These are phyloP conservation scores for Sugiyamaella chiloensis DNA, from an alignment of 805 yeast genomes.

Conservation along the genomic window DNA sequence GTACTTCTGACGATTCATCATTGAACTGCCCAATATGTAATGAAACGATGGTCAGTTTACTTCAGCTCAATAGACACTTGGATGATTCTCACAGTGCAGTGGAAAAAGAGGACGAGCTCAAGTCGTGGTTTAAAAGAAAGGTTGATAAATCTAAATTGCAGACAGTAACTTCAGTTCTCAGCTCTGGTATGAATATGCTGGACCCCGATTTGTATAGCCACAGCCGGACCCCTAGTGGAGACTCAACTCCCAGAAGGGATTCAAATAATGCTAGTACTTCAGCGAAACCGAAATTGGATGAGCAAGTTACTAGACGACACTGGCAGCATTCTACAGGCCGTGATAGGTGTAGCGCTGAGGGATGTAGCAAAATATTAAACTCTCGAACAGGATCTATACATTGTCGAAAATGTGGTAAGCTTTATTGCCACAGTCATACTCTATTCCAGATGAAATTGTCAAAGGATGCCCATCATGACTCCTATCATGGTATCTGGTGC, in stretches of 20 bases:
- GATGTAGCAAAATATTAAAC: slow-evolving; percentile 45
- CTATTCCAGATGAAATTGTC: slow-evolving; percentile 50
- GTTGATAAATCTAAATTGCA: slow-evolving; percentile 40
- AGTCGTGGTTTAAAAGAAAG: slow-evolving; percentile 44
- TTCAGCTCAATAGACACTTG: slow-evolving; percentile 56
- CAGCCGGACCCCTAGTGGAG: background rate
- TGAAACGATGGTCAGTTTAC: slow-evolving; percentile 49
- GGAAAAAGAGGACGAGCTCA: slow-evolving; percentile 36
- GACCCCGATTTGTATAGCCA: slow-evolving; percentile 31
- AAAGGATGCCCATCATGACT: slow-evolving; percentile 40
- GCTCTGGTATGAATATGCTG: slow-evolving; percentile 42
- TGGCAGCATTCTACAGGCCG: slow-evolving; percentile 53
- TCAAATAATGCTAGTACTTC: background rate
- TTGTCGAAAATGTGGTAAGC: slow-evolving; percentile 72
- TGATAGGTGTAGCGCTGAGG: slow-evolving; percentile 41
- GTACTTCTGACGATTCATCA: slow-evolving; percentile 19
- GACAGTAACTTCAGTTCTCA: slow-evolving; percentile 17
- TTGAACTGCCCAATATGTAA: slow-evolving; percentile 67
- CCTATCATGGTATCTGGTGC: slow-evolving; percentile 58
- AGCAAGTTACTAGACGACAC: slow-evolving; percentile 45
- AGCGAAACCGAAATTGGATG: slow-evolving; percentile 23
- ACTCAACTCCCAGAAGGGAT: background rate
- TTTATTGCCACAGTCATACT: slow-evolving; percentile 68
- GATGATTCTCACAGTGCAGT: slow-evolving; percentile 60
- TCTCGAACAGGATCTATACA: slow-evolving; percentile 58